Base-by-base conservation (phyloP, 2,329 filamentous ascomycete genomes). In the Hysterium pulicare region DNA sequence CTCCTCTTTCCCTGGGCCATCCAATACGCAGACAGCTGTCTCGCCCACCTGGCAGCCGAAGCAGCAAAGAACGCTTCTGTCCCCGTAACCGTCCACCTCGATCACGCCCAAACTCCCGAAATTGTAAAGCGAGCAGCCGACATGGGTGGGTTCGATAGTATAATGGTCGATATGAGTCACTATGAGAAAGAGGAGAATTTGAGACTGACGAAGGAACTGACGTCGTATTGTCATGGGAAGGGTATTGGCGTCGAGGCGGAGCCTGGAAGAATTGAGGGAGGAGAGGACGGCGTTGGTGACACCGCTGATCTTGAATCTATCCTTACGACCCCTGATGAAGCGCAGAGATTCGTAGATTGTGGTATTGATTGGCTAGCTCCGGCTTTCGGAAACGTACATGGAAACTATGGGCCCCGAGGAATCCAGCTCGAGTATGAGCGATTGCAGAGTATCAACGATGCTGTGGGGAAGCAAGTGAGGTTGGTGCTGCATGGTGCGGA, bases 1-100 rank as follows among this genome's bases (percentile, higher is more conserved):
- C 79, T 85, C 20, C 78, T 87, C 51, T 87, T 88, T 66, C 84
- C 84, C 16, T 87, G 84, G 84, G 83, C 84, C 0, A 74, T 87
- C 40, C 70, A 82, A 48, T 87, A 84, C 67, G 81, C 81, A 3
- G 75, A 76, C 41, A 58, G 59, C 15, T 59, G 71, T 15, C 65
- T 74, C 41, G 58, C 74, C 21, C 71, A 73, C 40, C 64, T 71
- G 28, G 71, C 70, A 2, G 70, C 71, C 26, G 65, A 72, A 53
- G 71, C 71, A 5, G 57, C 58, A 22, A 55, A 58, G 10, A 59
- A 54, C 37, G 64, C 67, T 33, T 58, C 49, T 5, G 65, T 69
- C 0, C 68, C 68, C 5, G 59, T 70, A 5, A 61, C 68, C 3
- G 54, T 71, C 2, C 68, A 71, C 51, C 62, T 71, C 53, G 67